Conservation (phyloP, 345 rosid species). For the Erysimum cheiranthoides region DNA sequence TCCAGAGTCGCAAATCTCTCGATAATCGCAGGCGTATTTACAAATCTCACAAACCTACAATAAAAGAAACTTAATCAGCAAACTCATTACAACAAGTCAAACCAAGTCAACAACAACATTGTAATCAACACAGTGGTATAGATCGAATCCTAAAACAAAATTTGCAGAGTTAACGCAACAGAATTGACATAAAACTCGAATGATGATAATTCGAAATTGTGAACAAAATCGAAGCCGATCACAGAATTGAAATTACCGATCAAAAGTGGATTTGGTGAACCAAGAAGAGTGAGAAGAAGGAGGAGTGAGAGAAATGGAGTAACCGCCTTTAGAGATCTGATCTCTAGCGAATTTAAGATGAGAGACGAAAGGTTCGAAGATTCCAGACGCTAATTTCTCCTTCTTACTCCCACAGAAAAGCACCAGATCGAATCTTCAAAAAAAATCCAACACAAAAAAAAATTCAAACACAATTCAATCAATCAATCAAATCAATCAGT, state of each 20-base stretch:
- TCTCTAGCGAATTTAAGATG: conserved; percentile 79
- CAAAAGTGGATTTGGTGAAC: conserved; percentile 89
- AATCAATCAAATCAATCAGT: conserved; percentile 3
- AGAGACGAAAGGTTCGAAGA: conserved; percentile 77
- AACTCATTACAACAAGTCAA: conserved; percentile 3
- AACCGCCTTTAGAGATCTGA: conserved; percentile 85
- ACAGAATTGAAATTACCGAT: conserved; percentile 54
- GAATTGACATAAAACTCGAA: neutral
- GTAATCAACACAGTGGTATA: no score
- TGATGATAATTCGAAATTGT: neutral
- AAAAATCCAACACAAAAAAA: neutral
- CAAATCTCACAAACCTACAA: conserved; percentile 83
- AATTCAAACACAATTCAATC: neutral
- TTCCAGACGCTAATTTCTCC: conserved; percentile 89
- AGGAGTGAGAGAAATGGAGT: conserved; percentile 77
- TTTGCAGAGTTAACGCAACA: no score
- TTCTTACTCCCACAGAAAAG: conserved; percentile 63
- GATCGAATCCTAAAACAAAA: no score
- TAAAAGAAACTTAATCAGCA: neutral
- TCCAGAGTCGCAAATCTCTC: conserved; percentile 80
- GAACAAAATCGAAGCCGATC: neutral
- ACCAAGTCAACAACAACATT: neutral
- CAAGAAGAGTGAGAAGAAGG: conserved; percentile 58
- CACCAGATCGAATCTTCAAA: conserved; percentile 75
- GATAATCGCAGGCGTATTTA: conserved; percentile 86